Evolutionary conservation across 345 rosid species (phyloP).

Genomic region (Bruguiera gymnorhiza): DNA sequence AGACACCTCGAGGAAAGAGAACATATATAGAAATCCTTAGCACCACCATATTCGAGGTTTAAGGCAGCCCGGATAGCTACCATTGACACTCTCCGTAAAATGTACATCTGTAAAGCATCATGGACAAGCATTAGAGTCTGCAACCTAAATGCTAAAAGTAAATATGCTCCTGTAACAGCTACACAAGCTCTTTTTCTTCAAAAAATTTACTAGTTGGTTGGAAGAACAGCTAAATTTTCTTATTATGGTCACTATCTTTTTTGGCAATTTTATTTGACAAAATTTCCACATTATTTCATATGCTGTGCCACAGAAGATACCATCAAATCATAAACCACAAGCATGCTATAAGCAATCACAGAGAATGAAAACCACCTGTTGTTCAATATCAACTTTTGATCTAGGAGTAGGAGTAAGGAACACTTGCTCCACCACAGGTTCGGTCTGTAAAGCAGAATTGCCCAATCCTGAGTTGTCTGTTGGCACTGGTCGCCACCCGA

Average conservation of each 20-base stretch:
- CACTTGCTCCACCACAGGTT: constrained; percentile 91
- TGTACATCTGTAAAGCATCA: constrained; percentile 71
- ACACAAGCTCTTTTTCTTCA: too few relatives aligned
- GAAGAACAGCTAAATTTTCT: too few relatives aligned
- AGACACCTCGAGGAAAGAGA: constrained; percentile 92
- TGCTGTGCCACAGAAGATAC: too few relatives aligned
- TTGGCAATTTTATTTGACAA: too few relatives aligned
- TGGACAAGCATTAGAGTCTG: not conserved
- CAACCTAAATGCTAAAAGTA: not conserved
- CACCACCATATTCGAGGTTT: constrained; percentile 84
- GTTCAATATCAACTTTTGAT: constrained; percentile 83
- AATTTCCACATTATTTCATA: too few relatives aligned
- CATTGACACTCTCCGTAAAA: constrained; percentile 88
- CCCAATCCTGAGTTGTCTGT: constrained; percentile 85
- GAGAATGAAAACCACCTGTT: constrained; percentile 52
- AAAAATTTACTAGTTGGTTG: too few relatives aligned
- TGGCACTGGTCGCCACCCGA: constrained; percentile 93
- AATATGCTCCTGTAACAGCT: not conserved
- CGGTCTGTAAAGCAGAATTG: constrained; percentile 79
- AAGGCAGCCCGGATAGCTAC: constrained; percentile 90
- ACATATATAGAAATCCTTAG: constrained; percentile 91
- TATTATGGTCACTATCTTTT: too few relatives aligned
- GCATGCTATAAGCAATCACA: not conserved
- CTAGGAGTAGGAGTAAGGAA: constrained; percentile 67
- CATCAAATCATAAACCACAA: too few relatives aligned